Percentiles rank a stretch among this genome's conserved stretches.
phyloP scores from a whole-genome alignment of 345 rosid genomes.

The Balakata baccata region DNA sequence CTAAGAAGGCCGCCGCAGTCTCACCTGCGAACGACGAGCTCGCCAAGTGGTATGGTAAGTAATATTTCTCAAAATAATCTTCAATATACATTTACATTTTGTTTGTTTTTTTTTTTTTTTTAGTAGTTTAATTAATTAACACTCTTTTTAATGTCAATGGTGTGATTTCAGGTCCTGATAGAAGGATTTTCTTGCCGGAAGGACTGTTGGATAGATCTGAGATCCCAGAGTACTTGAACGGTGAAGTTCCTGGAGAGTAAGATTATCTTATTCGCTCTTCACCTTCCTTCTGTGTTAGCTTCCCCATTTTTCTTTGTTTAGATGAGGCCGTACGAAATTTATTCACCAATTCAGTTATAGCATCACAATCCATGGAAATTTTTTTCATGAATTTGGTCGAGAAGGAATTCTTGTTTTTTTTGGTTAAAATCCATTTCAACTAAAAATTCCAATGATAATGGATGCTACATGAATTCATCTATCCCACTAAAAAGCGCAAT shows the following conservation, averaged over 20 bases:
- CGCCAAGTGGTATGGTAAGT: slow-evolving; percentile 98
- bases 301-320: not conserved
- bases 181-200: slow-evolving; percentile 92
- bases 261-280: slow-evolving; percentile 16
- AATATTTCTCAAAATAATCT: not conserved
- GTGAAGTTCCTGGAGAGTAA: slow-evolving; percentile 97
- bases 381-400: no score
- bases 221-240: slow-evolving; percentile 90
- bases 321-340: no score
- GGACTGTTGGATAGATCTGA: slow-evolving; percentile 94
- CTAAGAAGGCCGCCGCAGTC: slow-evolving; percentile 50
- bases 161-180: slow-evolving; percentile 72
- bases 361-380: no score
- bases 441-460: no score
- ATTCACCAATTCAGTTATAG: no score
- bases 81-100: not conserved
- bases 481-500: no score
- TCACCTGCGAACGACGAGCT: slow-evolving; percentile 65
- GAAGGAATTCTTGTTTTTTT: no score
- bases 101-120: not conserved
- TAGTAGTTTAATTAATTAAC: not conserved
- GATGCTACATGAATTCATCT: no score
- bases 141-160: not conserved
- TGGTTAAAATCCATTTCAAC: no score
- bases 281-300: not conserved